These are phyloP conservation scores for Coniochaeta hoffmannii DNA, from an alignment of 2,329 filamentous ascomycete genomes.

Conservation along the genomic window DNA sequence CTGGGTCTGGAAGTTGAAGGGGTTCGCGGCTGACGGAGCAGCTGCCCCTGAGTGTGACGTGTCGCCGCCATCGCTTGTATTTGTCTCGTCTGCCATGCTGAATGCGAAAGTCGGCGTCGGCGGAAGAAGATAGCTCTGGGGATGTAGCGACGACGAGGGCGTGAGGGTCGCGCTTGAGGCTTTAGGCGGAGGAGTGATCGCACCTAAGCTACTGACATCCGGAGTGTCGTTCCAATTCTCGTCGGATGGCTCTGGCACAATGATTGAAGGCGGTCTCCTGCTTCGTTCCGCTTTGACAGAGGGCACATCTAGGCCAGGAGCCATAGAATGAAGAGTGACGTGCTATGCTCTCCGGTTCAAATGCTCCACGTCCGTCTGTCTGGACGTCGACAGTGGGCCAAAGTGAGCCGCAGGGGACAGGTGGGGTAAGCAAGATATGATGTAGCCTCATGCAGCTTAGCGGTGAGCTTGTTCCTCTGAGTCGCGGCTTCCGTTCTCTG, in stretches of 20 bases:
- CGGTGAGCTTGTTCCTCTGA: background rate
- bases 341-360: background rate
- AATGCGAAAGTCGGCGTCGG: conserved; percentile 17
- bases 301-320: background rate
- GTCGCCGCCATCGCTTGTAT: conserved; percentile 11
- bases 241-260: background rate
- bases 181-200: background rate
- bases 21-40: conserved; percentile 41
- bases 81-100: conserved; percentile 27
- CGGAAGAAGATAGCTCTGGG: conserved; percentile 14
- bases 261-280: background rate
- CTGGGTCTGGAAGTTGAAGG: conserved; percentile 93
- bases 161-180: background rate
- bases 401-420: background rate
- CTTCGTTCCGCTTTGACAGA: background rate
- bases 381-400: background rate
- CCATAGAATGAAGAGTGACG: background rate
- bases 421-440: background rate
- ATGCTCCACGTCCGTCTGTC: background rate
- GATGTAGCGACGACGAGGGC: conserved; percentile 12
- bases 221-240: conserved; percentile 1
- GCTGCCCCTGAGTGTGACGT: background rate
- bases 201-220: background rate
- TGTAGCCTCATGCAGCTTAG: background rate
- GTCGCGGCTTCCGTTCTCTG: background rate